Base-by-base conservation (phyloP, 148 eudicot species). In the Drosera capensis region DNA sequence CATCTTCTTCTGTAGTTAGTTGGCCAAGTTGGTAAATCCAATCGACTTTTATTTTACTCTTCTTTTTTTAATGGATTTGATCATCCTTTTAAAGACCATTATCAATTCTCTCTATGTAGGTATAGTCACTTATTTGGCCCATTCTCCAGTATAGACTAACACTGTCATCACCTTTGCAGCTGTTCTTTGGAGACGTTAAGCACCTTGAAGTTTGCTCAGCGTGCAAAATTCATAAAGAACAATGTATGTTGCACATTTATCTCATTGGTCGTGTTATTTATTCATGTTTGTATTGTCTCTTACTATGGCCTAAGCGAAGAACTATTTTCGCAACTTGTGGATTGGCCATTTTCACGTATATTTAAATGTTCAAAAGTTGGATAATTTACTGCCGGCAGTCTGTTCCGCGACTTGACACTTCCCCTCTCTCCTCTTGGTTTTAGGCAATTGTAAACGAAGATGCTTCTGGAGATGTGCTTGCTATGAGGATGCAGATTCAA, bases 401-500 rank as follows among this genome's bases (percentile, higher is more conserved):
- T 9, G 13, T 9, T 9, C n/a, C 13, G 11, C n/a, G n/a, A 4
- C 9, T 34, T 9, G n/a, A 2, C n/a, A 34, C n/a, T 34, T 34
- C n/a, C 9, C n/a, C n/a, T 11, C 38, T 34, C n/a, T 34, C 19
- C 31, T 53, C 17, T 25, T 24, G 12, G 38, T 31, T 20, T 45
- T 64, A 90, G 99, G 99, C 99, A 57, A 76, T 82, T 55, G 75
- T 90, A 43, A 90, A 90, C 54, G 99, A 90, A 74, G 99, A 90
- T 72, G 95, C 99, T 64, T 90, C 99, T 43, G 99, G 99, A 42
- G 99, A 90, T 61, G 95, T 90, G 38, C 72, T 90, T 64, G 95
- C 94, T 41, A 76, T 90, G 93, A 67, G 93, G 60, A 49, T 81
- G 65, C 95, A 90, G 63, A 90, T 80, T 66, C 94, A 90, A 67